Evolutionary conservation across 2,329 filamentous ascomycete genomes (phyloP), one percentile per base, ranked within the genome.

Genomic region (Zalaria obscura): DNA sequence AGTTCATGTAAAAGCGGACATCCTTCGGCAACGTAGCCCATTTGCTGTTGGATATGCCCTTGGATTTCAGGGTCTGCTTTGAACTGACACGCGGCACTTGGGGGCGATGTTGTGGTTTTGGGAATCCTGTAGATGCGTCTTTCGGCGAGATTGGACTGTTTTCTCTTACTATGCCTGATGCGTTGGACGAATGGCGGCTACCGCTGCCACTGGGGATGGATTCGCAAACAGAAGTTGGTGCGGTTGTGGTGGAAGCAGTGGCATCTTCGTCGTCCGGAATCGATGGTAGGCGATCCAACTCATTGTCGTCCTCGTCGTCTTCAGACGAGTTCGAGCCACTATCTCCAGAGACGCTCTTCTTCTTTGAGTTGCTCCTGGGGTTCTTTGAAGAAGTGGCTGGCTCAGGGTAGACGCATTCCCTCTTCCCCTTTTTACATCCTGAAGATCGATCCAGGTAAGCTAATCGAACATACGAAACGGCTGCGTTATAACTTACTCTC

Each of bases 401-500:
- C 38, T 89, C 85, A 3, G 91, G 89, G 58, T 95, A 98, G 44
- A 83, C 71, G 59, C 91, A 98, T 49, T 93, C 85, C 62, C 91
- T 76, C 51, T 79, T 83, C 39, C 89, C 91, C 63, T 96, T 98
- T 52, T 78, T 81, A 61, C 91, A 98, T 54, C 89, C 87, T 76
- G 50, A 36, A 41, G 35, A 28, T 36, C 10, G 25, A 25, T 38
- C 18, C 5, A 33, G 5, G 26, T 8, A 29, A 32, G 39, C 18
- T 18, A 28, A 37, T 38, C 18, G 18, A 18, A 18, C 18, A 18
- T 18, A 18, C 18, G 18, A 18, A 18, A 18, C 2, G 18, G 27
- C 10, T 28, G 27, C 9, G 5, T 25, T 8, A 27, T 28, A 27
- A 67, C 72, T 56, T 60, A 76, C 73, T 64, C 58, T 95, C 88